Evolutionary conservation across 2,329 filamentous ascomycete species (phyloP).

Genomic region (Colletotrichum sp.): DNA sequence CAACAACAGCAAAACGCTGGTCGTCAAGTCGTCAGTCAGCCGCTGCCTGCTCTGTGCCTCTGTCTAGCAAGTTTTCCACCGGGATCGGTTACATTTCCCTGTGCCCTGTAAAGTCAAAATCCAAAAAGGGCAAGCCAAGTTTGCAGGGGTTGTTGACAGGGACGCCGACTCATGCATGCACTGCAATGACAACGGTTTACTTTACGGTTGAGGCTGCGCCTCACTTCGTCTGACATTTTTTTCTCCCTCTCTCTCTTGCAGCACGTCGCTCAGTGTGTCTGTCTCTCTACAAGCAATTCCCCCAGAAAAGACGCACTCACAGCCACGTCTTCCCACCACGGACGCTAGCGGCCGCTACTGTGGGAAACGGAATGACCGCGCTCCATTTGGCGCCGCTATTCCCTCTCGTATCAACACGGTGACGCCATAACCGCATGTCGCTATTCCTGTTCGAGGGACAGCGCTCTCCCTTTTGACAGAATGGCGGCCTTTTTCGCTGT

Average conservation of each 20-base stretch:
- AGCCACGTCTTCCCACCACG: slow-evolving; percentile 15
- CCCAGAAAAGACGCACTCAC: slow-evolving; percentile 11
- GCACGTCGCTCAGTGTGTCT: background rate
- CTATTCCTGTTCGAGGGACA: slow-evolving; percentile 12
- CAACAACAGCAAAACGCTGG: background rate
- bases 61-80: background rate
- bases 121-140: slow-evolving; percentile 15
- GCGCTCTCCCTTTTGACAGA: background rate
- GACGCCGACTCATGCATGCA: slow-evolving; percentile 18
- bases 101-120: slow-evolving; percentile 18
- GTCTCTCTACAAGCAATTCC: slow-evolving; percentile 8
- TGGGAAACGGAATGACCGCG: slow-evolving; percentile 21
- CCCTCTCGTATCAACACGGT: slow-evolving; percentile 19
- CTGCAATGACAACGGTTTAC: slow-evolving; percentile 16
- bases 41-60: background rate
- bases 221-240: slow-evolving; percentile 17
- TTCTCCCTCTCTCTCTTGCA: background rate
- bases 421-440: slow-evolving; percentile 20
- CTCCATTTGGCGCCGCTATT: slow-evolving; percentile 19
- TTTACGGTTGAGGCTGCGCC: slow-evolving; percentile 16
- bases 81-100: background rate
- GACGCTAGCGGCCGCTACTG: slow-evolving; percentile 19
- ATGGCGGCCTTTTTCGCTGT: background rate
- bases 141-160: slow-evolving; percentile 13
- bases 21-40: background rate